Evolutionary conservation across 768 basidiomycete genomes (phyloP), one percentile per base, ranked within the genome.

Genomic region (Royoungia palumana): DNA sequence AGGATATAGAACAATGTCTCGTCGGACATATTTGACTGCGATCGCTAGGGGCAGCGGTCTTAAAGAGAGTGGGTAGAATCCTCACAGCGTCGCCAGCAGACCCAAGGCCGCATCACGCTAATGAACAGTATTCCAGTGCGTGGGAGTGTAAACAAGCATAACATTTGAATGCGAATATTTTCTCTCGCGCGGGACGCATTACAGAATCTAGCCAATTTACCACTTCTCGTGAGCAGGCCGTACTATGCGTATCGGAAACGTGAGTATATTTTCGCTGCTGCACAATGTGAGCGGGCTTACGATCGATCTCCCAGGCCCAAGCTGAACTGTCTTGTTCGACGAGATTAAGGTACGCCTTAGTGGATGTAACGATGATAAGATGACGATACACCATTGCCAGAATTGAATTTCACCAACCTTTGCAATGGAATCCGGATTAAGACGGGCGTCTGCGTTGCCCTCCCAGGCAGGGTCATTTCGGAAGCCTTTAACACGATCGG

Each of bases 231-330:
- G 77, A n/a, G 76, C 77, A 39, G 76, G 75, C 37, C 76, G 77
- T 13, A 78, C 75, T 76, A 39, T 1, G 2, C 44, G 8, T 20
- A 19, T 20, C 22, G 22, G 24, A n/a, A 28, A 21, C 6, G 42
- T 43, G 1, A 46, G 28, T 12, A 27, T 6, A 12, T 22, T 32
- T 41, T 27, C n/a, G 21, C 2, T 7, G 17, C 12, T 32, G 38
- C 2, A 30, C 4, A 27, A 37, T 8, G 14, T 16, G 5, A 37
- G 20, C 17, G 42, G 3, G 69, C 85, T 71, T 59, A 88, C 87
- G 70, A 54, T 89, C 87, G 24, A 90, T 72, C 61, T 89, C 87
- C 85, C 86, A 90, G 9, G 85, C 83, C 83, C 79, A 86, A 6
- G 83, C 77, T 35, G 84, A 84, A 24, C 79, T 75, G 44, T 86